These are phyloP conservation scores for Cantharellus anzutake DNA, from an alignment of 768 basidiomycete species.

Conservation along the genomic window DNA sequence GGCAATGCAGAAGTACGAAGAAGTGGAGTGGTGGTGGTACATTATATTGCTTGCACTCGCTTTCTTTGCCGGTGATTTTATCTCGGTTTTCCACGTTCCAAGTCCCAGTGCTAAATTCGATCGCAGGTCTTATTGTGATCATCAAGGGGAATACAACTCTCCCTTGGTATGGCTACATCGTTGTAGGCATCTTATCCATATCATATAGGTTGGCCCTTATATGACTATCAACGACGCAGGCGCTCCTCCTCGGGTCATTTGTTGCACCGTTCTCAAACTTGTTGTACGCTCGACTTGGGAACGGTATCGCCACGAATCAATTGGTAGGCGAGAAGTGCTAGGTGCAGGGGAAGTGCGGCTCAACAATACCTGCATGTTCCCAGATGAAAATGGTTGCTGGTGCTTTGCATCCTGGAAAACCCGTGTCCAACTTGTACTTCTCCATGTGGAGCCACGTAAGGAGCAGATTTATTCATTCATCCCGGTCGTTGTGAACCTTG, in stretches of 20 bases:
- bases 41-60: slow-evolving; percentile 26
- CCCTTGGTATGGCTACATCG: slow-evolving; percentile 42
- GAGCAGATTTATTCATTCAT: not conserved
- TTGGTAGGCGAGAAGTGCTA: slow-evolving; percentile 11
- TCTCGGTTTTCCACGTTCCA: not conserved
- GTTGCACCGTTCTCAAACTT: slow-evolving; percentile 35
- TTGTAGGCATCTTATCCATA: slow-evolving; percentile 14
- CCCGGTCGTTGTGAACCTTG: not conserved
- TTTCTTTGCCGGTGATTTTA: slow-evolving; percentile 32
- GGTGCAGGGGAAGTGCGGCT: not conserved
- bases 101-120: not conserved
- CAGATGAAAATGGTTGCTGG: slow-evolving; percentile 10
- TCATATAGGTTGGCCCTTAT: not conserved
- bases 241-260: slow-evolving; percentile 8
- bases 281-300: slow-evolving; percentile 39
- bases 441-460: slow-evolving; percentile 3
- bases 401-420: slow-evolving; percentile 20
- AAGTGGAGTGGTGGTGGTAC: slow-evolving; percentile 48
- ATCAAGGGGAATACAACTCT: slow-evolving; percentile 40
- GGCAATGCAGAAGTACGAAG: slow-evolving; percentile 40
- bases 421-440: slow-evolving; percentile 52
- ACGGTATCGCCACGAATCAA: slow-evolving; percentile 38
- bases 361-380: not conserved
- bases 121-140: slow-evolving; percentile 33
- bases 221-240: not conserved